These are phyloP conservation scores for Aspergillus sp. DNA, from an alignment of 2,329 filamentous ascomycete species.

Conservation along the genomic window DNA sequence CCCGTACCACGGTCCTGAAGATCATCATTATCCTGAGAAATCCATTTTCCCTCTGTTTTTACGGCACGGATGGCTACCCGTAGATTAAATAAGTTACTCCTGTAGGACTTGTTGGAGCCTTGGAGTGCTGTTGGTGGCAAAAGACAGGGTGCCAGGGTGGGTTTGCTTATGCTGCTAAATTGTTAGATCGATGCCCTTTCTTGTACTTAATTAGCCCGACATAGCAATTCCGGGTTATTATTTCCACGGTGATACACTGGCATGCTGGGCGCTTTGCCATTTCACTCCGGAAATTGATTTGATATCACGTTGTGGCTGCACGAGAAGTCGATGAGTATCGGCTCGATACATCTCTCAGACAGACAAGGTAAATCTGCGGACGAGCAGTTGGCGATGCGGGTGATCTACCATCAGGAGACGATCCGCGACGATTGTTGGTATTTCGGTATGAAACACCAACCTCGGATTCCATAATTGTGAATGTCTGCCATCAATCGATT, in stretches of 20 bases:
- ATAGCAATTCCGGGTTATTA: background rate
- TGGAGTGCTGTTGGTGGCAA: background rate
- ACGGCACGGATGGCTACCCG: background rate
- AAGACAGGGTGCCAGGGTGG: slow-evolving; percentile 1
- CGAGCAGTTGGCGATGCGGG: background rate
- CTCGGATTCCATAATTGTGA: background rate
- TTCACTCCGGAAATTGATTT: background rate
- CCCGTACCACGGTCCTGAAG: background rate
- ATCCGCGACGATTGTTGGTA: background rate
- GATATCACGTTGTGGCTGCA: slow-evolving; percentile 1
- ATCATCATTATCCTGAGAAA: background rate
- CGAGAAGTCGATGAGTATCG: background rate
- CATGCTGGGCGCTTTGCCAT: background rate
- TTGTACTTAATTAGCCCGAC: background rate
- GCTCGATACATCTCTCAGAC: background rate
- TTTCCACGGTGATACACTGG: background rate
- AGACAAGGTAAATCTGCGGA: background rate
- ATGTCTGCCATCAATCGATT: background rate
- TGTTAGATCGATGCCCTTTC: background rate
- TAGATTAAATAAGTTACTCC: background rate
- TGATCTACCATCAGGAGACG: slow-evolving; percentile 14
- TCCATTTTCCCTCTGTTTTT: background rate
- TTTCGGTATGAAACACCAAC: background rate
- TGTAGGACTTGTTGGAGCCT: background rate
- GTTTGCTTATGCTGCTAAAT: background rate